Conservation (phyloP, 768 basidiomycete genomes). For the Agrocybe pediades region DNA sequence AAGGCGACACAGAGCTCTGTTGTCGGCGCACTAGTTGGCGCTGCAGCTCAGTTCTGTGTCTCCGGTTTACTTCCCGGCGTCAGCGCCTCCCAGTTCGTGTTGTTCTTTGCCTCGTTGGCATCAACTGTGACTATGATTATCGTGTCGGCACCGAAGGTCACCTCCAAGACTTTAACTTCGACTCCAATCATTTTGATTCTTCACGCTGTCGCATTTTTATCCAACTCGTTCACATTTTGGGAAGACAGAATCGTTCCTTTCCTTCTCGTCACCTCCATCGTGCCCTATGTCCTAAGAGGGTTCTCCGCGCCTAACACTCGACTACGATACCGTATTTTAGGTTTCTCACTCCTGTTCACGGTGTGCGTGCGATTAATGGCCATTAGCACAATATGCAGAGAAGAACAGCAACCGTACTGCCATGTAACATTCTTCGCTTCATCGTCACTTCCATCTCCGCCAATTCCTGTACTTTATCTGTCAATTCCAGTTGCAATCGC, state of each 20-base stretch:
- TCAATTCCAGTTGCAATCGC: slow-evolving; percentile 55
- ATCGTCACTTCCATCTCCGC: slow-evolving; percentile 66
- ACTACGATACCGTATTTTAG: slow-evolving; percentile 75
- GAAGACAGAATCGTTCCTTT: slow-evolving; percentile 85
- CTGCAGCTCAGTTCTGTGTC: slow-evolving; percentile 32
- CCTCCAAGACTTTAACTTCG: slow-evolving; percentile 26
- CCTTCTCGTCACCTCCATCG: slow-evolving; percentile 67
- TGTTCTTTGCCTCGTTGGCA: slow-evolving; percentile 50
- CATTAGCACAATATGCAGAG: slow-evolving; percentile 85
- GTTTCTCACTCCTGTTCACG: slow-evolving; percentile 67
- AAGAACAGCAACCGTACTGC: slow-evolving; percentile 93
- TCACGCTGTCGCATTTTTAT: slow-evolving; percentile 78
- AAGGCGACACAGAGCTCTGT: slow-evolving; percentile 34
- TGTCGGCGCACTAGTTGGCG: slow-evolving; percentile 39
- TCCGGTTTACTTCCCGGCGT: slow-evolving; percentile 43
- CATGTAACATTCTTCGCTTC: slow-evolving; percentile 87
- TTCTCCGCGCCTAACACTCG: slow-evolving; percentile 66
- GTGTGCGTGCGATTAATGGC: slow-evolving; percentile 75
- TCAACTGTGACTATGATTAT: slow-evolving; percentile 49
- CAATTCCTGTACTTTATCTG: slow-evolving; percentile 57
- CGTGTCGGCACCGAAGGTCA: slow-evolving; percentile 37
- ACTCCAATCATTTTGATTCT: slow-evolving; percentile 56
- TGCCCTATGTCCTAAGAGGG: slow-evolving; percentile 61
- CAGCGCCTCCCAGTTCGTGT: slow-evolving; percentile 47
- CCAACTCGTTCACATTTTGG: slow-evolving; percentile 98